Conservation (phyloP, 2,329 filamentous ascomycete species). For the Aspergillus niger region DNA sequence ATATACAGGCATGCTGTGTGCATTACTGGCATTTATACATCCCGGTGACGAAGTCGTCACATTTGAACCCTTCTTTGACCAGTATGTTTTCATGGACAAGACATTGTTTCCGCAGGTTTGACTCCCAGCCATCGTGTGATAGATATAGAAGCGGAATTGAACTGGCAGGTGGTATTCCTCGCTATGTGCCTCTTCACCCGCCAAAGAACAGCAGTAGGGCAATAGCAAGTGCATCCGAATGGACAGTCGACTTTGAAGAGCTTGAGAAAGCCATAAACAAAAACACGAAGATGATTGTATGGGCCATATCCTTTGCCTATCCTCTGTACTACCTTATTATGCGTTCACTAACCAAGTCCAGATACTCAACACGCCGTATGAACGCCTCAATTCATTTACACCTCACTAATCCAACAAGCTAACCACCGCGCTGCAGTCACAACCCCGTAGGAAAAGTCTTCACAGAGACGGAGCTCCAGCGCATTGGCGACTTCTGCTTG, state of each 20-base stretch:
- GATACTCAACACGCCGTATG: conserved; percentile 55
- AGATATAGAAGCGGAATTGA: conserved; percentile 96
- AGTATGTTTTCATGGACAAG: conserved; percentile 54
- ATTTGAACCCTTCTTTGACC: conserved; percentile 98
- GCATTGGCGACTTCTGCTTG: conserved; percentile 84
- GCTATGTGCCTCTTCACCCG: conserved; percentile 93
- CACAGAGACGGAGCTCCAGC: conserved; percentile 76
- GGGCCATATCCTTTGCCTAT: background rate
- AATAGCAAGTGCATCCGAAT: conserved; percentile 83
- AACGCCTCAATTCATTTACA: no score
- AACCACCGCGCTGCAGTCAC: conserved; percentile 52
- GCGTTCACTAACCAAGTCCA: conserved; percentile 16
- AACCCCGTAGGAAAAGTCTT: conserved; percentile 98
- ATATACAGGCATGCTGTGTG: conserved; percentile 76
- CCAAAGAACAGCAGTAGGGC: conserved; percentile 75
- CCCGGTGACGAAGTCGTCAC: conserved; percentile 93
- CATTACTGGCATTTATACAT: conserved; percentile 97
- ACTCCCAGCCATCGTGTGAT: no score
- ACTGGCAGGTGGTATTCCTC: conserved; percentile 93
- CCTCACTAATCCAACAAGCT: conserved; percentile 2
- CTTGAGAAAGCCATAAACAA: conserved; percentile 79
- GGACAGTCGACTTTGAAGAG: conserved; percentile 82
- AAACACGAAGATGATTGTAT: conserved; percentile 93
- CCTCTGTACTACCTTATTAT: conserved; percentile 6
- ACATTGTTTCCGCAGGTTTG: no score